phyloP scores from a whole-genome alignment of 768 basidiomycete genomes.

The Cyathus striatus region DNA sequence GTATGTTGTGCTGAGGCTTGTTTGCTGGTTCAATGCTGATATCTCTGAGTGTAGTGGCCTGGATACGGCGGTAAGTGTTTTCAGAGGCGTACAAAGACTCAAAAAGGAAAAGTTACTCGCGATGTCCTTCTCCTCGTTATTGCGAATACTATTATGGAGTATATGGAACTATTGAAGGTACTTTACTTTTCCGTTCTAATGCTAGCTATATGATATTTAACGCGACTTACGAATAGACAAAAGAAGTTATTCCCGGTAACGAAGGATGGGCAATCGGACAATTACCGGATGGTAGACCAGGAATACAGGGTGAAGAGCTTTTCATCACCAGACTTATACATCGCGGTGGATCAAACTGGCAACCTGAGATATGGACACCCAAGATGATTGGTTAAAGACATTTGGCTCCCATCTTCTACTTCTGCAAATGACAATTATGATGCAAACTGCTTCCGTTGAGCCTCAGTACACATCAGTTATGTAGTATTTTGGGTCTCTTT shows the following conservation, averaged over 20 bases:
- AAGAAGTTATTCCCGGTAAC: not conserved
- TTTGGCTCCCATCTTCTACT: not conserved
- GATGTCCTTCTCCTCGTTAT: slow-evolving; percentile 23
- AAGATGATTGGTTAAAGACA: slow-evolving; percentile 1
- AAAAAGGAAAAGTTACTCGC: slow-evolving; percentile 23
- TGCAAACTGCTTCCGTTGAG: too few species aligned
- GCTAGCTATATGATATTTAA: too few species aligned
- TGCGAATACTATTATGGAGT: slow-evolving; percentile 23
- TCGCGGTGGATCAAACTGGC: slow-evolving; percentile 36
- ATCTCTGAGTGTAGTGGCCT: slow-evolving; percentile 40
- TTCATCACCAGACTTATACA: slow-evolving; percentile 34
- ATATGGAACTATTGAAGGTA: too few species aligned
- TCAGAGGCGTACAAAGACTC: slow-evolving; percentile 31
- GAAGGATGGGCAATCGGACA: slow-evolving; percentile 24
- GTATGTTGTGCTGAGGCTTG: not conserved
- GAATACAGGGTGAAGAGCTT: slow-evolving; percentile 22
- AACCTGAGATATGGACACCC: slow-evolving; percentile 35
- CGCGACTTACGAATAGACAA: too few species aligned
- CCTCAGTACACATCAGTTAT: too few species aligned
- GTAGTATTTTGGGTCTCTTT: too few species aligned
- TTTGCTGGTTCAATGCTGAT: not conserved
- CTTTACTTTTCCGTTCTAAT: too few species aligned
- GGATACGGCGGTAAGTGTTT: slow-evolving; percentile 34
- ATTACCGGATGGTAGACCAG: slow-evolving; percentile 9
- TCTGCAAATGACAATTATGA: not conserved